Conservation (phyloP, 2,329 filamentous ascomycete species). For the Ceratocystis harringtonii region DNA sequence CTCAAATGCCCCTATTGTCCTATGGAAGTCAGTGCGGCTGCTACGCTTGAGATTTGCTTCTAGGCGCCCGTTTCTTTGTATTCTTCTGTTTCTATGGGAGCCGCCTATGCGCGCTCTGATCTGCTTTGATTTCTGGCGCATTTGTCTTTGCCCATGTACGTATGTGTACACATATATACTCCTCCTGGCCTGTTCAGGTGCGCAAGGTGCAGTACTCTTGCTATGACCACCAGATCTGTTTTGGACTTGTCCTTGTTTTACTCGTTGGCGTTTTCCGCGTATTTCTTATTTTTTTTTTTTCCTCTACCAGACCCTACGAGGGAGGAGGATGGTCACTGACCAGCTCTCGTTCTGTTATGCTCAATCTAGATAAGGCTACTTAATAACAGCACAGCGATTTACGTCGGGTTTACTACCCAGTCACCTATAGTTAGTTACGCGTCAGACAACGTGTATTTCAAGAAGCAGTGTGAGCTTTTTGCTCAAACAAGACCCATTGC, state of each 20-base stretch:
- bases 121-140: background rate
- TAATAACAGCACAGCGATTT: background rate
- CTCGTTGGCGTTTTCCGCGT: background rate
- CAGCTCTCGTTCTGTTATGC: background rate
- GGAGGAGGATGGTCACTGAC: background rate
- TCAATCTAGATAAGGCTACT: background rate
- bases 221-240: background rate
- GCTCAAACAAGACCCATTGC: too few species aligned
- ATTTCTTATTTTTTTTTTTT: background rate
- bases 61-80: conserved; percentile 23
- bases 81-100: background rate
- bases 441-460: background rate
- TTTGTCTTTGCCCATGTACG: background rate
- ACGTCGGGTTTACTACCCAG: background rate
- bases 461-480: background rate
- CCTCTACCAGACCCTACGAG: background rate
- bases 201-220: background rate
- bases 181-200: background rate
- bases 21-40: conserved; percentile 59
- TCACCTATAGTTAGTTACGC: background rate
- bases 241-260: background rate
- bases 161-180: background rate
- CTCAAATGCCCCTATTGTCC: conserved; percentile 98
- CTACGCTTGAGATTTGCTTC: conserved; percentile 59
- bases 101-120: background rate